Conservation (phyloP, 2,329 filamentous ascomycete genomes). For the Aspergillus sp. region DNA sequence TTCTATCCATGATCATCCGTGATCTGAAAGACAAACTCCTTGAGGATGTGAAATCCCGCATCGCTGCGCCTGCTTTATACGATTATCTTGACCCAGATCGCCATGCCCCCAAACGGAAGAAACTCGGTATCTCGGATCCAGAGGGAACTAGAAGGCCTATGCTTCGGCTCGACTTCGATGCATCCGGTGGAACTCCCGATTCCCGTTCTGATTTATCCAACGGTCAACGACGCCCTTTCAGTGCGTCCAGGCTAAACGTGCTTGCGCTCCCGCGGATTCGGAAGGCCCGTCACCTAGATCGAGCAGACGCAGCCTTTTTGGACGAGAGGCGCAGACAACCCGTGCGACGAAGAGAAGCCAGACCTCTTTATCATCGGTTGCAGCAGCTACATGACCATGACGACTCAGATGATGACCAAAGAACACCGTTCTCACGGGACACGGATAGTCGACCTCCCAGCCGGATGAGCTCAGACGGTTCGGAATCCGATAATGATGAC, state of each 20-base stretch:
- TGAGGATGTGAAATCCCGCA: conserved; percentile 76
- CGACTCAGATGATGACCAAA: conserved; percentile 80
- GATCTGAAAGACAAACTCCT: conserved; percentile 83
- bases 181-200: conserved; percentile 56
- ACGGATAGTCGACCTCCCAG: conserved; percentile 77
- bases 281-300: conserved; percentile 53
- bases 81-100: conserved; percentile 75
- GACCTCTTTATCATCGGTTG: conserved; percentile 73
- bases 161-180: conserved; percentile 51
- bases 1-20: conserved; percentile 65
- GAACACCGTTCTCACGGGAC: conserved; percentile 59
- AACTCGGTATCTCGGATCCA: conserved; percentile 66
- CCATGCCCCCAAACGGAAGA: conserved; percentile 69
- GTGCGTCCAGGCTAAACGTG: conserved; percentile 45
- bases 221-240: conserved; percentile 29
- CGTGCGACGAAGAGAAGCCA: conserved; percentile 54
- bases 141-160: conserved; percentile 51
- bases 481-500: conserved; percentile 44
- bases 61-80: conserved; percentile 72
- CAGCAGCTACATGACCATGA: conserved; percentile 65
- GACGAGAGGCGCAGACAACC: conserved; percentile 57
- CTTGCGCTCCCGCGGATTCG: conserved; percentile 65
- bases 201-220: conserved; percentile 34
- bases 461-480: conserved; percentile 51
- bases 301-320: conserved; percentile 55